Evolutionary conservation across 257 asterid genomes (phyloP), one percentile per base, ranked within the genome.

Genomic region (Solanum clarkiae): DNA sequence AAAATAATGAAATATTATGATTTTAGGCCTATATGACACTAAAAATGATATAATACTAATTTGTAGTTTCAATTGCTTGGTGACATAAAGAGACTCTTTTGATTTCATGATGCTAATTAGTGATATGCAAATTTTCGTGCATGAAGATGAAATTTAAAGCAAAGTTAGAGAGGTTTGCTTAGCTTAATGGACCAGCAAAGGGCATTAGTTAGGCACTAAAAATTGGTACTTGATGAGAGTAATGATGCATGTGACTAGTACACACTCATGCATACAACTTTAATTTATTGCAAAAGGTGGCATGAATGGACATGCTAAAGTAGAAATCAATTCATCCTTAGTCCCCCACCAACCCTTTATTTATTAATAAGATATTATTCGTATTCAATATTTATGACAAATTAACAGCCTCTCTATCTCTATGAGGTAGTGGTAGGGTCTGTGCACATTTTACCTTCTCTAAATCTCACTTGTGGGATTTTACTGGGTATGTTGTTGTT

Each of bases 121-220:
- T 66, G 44, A 60, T 32, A 32, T 42, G 11, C 29, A 44, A 62
- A 62, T 45, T 45, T 59, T 42, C 29, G 44, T 82, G 85, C 57
- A 62, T 82, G 84, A 49, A 74, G 68, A 84, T 71, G 10, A 57
- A 49, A 81, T 17, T 53, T 71, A 40, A 56, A 74, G 62, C 80
- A 44, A 65, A 47, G 60, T 74, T 10, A 53, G 42, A 36, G 44
- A 85, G 55, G 77, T 24, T 88, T 90, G 86, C 87, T 90, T 88
- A 85, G 92, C 92, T 90, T 88, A 86, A 86, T 84, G 87, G 87
- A 20, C 18, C 87, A 90, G 90, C 92, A 90, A 90, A 88, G 88
- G 47, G 60, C 51, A 22, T 32, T 24, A 60, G 22, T 44, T 24
- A 60, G 68, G 32, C 53, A 66, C 62, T 53, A 83, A 56, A 51